Evolutionary conservation across 805 yeast species (phyloP), one percentile per base, ranked within the genome.

Genomic region (Candida koratica): DNA sequence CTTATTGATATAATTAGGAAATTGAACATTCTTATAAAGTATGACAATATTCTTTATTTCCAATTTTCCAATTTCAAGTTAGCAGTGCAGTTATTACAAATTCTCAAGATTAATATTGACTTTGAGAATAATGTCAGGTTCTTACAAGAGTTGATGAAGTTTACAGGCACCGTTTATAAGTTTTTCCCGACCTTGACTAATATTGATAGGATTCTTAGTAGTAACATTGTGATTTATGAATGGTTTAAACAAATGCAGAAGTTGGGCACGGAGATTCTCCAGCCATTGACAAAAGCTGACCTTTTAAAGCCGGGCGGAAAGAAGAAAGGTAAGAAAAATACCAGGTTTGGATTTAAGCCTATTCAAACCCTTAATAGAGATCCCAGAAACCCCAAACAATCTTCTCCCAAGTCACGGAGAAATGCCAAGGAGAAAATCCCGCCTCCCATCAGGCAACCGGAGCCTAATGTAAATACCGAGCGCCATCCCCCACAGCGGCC

Each of bases 121-220:
- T 37, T 47, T 17, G 55, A 48, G 20, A 46, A 39, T 17, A 38
- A 45, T 19, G 36, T 41, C 6, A 41, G 38, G 14, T 35, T 43
- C 16, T 16, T 44, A 17, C 28, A 41, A 24, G 47, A 43, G 13
- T 27, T 44, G 32, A 33, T 44, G 3, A 83, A 82, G 37, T 69
- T 86, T 11, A 72, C 87, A 7, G 75, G 75, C 47, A 68, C 76
- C 35, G 56, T 88, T 17, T 70, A 77, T 9, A 70, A 67, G 32
- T 61, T 71, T 30, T 42, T 44, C 32, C 33, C 26, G 11, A 32
- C 45, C 4, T 30, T 28, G 8, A 12, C 33, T 7, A 48, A 45
- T 30, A 28, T 37, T 14, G 34, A 36, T 16, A 26, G 30, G 24
- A 28, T 39, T n/a, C 26, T 44, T 10, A 33, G 33, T 8, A 34